Percentiles rank a stretch among this genome's conserved stretches.
phyloP scores from a whole-genome alignment of 192 early-diverging fungal species.

The Thoreauomyces humboldtii region DNA sequence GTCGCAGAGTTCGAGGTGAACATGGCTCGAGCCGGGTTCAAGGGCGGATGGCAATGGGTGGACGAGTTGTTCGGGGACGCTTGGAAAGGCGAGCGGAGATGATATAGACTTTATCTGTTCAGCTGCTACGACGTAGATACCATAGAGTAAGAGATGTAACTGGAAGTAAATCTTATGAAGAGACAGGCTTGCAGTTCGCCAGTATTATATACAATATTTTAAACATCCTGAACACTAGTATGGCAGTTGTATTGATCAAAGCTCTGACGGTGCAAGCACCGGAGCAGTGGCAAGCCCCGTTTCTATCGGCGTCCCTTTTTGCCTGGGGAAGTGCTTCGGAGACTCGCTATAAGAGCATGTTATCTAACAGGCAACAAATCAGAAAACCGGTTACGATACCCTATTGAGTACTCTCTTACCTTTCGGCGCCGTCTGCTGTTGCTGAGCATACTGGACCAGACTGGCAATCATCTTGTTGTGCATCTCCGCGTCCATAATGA shows the following conservation, averaged over 20 bases:
- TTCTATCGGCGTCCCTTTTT: conserved; percentile 19
- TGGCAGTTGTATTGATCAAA: no score
- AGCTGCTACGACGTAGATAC: not conserved
- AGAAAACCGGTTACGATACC: not conserved
- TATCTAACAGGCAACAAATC: not conserved
- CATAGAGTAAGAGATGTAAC: no score
- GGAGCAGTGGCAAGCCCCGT: no score
- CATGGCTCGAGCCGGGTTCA: conserved; percentile 6
- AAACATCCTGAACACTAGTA: no score
- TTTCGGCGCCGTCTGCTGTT: conserved; percentile 39
- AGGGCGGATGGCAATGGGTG: conserved; percentile 5
- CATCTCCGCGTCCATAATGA: conserved; percentile 64
- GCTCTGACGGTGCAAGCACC: no score
- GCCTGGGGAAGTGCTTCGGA: conserved; percentile 11
- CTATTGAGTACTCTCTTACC: conserved; percentile 10
- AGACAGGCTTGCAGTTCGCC: no score
- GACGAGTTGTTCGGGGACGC: not conserved
- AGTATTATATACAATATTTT: no score
- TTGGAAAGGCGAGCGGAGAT: not conserved
- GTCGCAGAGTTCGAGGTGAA: conserved; percentile 10
- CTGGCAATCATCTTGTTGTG: conserved; percentile 66
- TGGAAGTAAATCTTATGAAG: no score
- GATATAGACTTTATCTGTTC: not conserved
- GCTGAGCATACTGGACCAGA: conserved; percentile 56
- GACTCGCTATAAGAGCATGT: not conserved